Base-by-base conservation (phyloP, 768 basidiomycete genomes). In the Pleurotus giganteus region DNA sequence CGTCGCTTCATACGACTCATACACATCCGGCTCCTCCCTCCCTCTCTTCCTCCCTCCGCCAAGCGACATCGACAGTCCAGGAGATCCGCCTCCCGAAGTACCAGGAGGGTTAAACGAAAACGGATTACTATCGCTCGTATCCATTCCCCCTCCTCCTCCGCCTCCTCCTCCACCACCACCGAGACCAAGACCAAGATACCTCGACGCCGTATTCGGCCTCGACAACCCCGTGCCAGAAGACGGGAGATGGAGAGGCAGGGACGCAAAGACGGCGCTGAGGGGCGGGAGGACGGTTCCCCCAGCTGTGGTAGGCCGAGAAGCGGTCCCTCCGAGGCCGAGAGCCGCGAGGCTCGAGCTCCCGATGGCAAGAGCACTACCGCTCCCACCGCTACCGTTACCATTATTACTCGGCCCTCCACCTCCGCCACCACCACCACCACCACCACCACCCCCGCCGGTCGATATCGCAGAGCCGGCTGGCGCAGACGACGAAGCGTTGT, bases 91-190 rank as follows among this genome's bases (percentile, higher is more conserved):
- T 23, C 12, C 6, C n/a, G 27, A 15, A 12, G 49, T 51, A 28
- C 61, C 60, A 43, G 65, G 66, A 46, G 64, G 60, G 56, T 63
- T 66, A 61, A 83, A 83, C 66, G 80, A 83, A 80, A 83, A 83
- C 59, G 82, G 83, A 49, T 80, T 83, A 67, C 45, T 55, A 42
- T 81, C 81, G 67, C 70, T 51, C 8, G 17, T 41, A 43, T 36
- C 55, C 15, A 12, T 15, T 11, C 15, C 43, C 36, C 57, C 37
- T 37, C 32, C 51, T 15, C 26, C 53, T 32, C 41, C 51, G 27
- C 29, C 58, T 47, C 15, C 15, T 8, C 23, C 15, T 2, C 46
- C 26, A 4, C 26, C 15, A 27, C 46, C 28, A 11, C 28, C 28
- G 11, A 31, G 7, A 9, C 46, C 29, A 13, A 41, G 13, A 15